Evolutionary conservation across 2,329 filamentous ascomycete species (phyloP).

Genomic region (Paracamarosporium sp.): DNA sequence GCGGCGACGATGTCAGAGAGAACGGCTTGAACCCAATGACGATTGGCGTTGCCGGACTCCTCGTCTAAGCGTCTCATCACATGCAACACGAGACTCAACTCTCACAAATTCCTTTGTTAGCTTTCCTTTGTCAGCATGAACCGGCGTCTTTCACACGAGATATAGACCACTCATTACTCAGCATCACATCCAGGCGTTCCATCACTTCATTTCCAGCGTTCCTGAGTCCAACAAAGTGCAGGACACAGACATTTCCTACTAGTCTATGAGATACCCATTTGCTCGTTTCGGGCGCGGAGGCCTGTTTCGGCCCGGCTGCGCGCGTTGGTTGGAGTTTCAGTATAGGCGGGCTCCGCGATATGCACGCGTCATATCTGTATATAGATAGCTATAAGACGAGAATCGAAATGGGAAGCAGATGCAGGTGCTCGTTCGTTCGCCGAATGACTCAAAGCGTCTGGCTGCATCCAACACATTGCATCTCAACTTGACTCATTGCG

Average conservation of each 20-base stretch:
- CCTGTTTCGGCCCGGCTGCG: too few species aligned
- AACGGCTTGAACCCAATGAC: constrained; percentile 25
- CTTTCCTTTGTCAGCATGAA: constrained; percentile 9
- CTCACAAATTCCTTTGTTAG: background rate
- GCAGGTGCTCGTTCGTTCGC: too few species aligned
- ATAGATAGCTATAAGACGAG: too few species aligned
- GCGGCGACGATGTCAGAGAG: constrained; percentile 28
- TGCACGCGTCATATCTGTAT: too few species aligned
- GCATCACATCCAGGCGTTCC: background rate
- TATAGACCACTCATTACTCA: background rate
- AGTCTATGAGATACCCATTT: constrained; percentile 7
- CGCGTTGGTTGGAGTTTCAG: too few species aligned
- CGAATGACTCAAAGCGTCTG: too few species aligned
- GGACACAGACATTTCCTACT: background rate
- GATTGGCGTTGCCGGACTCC: constrained; percentile 27
- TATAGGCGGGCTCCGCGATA: background rate
- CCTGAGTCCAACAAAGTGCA: too few species aligned
- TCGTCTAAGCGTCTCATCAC: constrained; percentile 26
- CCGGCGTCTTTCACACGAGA: background rate
- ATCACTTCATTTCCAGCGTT: too few species aligned
- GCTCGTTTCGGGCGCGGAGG: background rate
- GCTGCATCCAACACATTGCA: too few species aligned
- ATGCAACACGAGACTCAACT: background rate
- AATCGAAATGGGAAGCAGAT: too few species aligned
- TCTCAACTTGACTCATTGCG: too few species aligned